Base-by-base conservation (phyloP, 441 rosid genomes). In the Pelargonium citronellum region DNA sequence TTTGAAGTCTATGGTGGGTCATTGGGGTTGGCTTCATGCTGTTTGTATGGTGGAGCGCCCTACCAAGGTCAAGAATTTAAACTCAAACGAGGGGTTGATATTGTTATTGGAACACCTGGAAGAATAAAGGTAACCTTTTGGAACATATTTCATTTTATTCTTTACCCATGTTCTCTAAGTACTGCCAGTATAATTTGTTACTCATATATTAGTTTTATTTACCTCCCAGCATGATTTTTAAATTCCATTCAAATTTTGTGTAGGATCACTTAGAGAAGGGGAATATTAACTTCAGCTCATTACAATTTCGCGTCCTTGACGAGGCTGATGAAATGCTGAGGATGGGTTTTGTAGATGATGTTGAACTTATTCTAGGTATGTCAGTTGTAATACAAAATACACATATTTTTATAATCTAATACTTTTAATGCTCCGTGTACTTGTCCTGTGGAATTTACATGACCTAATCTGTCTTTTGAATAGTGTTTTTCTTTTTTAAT, bases 261-360 rank as follows among this genome's bases (percentile, higher is more conserved):
- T 71, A 94, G 96, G 99, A 94, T 81, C 96, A 89, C 76, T 76
- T 94, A 24, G 96, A 91, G 79, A 87, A 88, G 79, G 72, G 75
- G 62, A 89, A 87, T 75, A 78, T 90, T 77, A 84, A 91, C 64
- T 74, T 94, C 1, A 84, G 89, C 71, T 79, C 77, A 11, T 80
- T 94, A 30, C 87, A 86, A 75, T 94, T 91, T 75, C 89, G 97
- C 67, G 96, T 94, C 37, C 99, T 94, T 71, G 97, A 94, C 64
- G 96, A 94, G 83, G 96, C 96, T 73, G 99, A 94, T 81, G 97
- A 94, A 76, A 94, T 94, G 97, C 75, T 94, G 78, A 85, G 87
- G 74, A 90, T 91, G 96, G 99, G 99, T 47, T 91, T 94, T 78
- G 99, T 91, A 69, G 99, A 91, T 37, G 96, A 89, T 80, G 96